Evolutionary conservation across 345 rosid genomes (phyloP).

Genomic region (Rhodomyrtus tomentosa): DNA sequence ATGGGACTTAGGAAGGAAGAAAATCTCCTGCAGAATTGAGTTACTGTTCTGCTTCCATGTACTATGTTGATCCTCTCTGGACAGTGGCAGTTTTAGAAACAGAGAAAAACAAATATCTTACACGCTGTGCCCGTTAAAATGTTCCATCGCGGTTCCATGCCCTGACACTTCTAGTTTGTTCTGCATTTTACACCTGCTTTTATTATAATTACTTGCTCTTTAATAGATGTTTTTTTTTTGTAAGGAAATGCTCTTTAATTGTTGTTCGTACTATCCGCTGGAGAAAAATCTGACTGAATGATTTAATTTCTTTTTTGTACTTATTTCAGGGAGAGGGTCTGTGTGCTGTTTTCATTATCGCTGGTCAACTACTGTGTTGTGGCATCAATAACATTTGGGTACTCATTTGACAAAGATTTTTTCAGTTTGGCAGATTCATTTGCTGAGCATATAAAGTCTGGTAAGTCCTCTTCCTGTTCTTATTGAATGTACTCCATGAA

Average conservation of each 20-base stretch:
- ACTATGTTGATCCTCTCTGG: background rate
- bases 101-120: background rate
- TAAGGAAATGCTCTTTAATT: too few relatives aligned
- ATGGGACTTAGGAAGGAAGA: slow-evolving; percentile 29
- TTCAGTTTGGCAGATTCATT: slow-evolving; percentile 28
- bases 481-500: background rate
- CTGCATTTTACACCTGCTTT: background rate
- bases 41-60: background rate
- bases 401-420: slow-evolving; percentile 12
- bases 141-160: background rate
- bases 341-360: slow-evolving; percentile 40
- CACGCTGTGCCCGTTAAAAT: background rate
- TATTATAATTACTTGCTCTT: background rate
- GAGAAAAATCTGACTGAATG: background rate
- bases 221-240: too few relatives aligned
- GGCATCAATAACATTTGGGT: slow-evolving; percentile 2
- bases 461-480: slow-evolving; percentile 11
- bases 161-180: background rate
- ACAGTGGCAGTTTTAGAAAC: background rate
- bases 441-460: slow-evolving; percentile 24
- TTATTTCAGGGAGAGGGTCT: slow-evolving; percentile 35
- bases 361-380: slow-evolving; percentile 31
- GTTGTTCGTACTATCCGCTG: background rate
- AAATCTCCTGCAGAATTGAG: slow-evolving; percentile 40
- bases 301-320: background rate